A percentile compares a stretch with the other conserved stretches of the same genome.
Evolutionary conservation across 2,329 filamentous ascomycete species (phyloP).

Genomic region (Byssoonygena ceratinophila): DNA sequence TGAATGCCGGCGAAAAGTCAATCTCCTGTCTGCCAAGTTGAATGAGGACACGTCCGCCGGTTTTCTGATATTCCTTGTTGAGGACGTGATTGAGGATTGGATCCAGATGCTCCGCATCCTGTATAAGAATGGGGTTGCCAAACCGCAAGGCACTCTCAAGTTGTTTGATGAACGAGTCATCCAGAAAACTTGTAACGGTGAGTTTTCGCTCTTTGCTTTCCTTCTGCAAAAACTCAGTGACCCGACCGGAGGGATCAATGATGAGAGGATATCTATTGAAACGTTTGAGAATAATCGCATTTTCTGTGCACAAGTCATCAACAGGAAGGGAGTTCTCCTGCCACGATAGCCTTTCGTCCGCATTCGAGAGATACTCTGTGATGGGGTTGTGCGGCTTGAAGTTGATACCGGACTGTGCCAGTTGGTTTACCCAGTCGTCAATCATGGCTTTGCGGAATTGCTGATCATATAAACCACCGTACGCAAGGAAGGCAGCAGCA

Average conservation of each 20-base stretch:
- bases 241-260: conserved; percentile 90
- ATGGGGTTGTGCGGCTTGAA: conserved; percentile 91
- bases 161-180: conserved; percentile 96
- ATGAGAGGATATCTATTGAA: conserved; percentile 98
- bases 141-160: conserved; percentile 93
- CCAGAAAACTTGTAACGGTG: conserved; percentile 94
- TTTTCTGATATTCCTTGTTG: conserved; percentile 99
- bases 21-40: conserved; percentile 98
- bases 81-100: conserved; percentile 96
- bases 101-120: conserved; percentile 94
- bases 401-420: conserved; percentile 81
- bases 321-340: conserved; percentile 88
- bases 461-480: conserved; percentile 93
- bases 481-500: conserved; percentile 93
- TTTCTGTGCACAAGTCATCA: conserved; percentile 96
- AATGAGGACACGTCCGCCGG: conserved; percentile 92
- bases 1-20: conserved; percentile 95
- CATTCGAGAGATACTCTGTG: conserved; percentile 91
- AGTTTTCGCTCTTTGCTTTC: conserved; percentile 88
- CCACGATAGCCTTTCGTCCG: conserved; percentile 89
- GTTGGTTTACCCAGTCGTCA: conserved; percentile 92
- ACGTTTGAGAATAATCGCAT: conserved; percentile 90
- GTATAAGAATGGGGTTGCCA: conserved; percentile 95
- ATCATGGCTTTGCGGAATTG: conserved; percentile 96
- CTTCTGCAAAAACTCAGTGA: conserved; percentile 88